Conservation (phyloP, 1,139 yeast genomes). For the Geotrichum candidum region DNA sequence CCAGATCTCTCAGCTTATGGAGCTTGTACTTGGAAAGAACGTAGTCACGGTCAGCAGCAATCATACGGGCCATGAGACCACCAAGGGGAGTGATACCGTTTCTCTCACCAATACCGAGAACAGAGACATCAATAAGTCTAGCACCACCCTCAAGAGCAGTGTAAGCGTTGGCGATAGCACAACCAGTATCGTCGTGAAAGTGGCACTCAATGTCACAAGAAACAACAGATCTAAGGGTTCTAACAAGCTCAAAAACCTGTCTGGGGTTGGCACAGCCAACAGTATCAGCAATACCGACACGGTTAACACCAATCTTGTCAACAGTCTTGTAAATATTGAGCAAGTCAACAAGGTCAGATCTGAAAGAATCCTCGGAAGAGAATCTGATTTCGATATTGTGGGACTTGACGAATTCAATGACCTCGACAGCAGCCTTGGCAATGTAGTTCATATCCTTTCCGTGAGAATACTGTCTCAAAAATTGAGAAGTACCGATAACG, state of each 20-base stretch:
- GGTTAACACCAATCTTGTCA: slow-evolving; percentile 94
- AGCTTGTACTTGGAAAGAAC: slow-evolving; percentile 91
- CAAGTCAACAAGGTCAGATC: slow-evolving; percentile 93
- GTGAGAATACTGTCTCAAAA: slow-evolving; percentile 88
- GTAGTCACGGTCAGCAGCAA: slow-evolving; percentile 96
- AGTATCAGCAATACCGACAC: slow-evolving; percentile 99
- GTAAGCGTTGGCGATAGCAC: slow-evolving; percentile 98
- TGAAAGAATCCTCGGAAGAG: slow-evolving; percentile 94
- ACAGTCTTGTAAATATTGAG: slow-evolving; percentile 94
- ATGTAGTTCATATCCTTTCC: slow-evolving; percentile 99
- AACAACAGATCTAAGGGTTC: slow-evolving; percentile 88
- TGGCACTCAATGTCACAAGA: slow-evolving; percentile 97
- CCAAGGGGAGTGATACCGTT: slow-evolving; percentile 98
- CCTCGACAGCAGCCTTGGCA: slow-evolving; percentile 94
- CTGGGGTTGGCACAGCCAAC: slow-evolving; percentile 99
- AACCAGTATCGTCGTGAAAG: slow-evolving; percentile 98
- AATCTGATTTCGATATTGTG: slow-evolving; percentile 96
- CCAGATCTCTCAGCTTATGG: slow-evolving; percentile 92
- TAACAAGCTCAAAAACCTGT: slow-evolving; percentile 93
- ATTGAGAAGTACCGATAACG: slow-evolving; percentile 95
- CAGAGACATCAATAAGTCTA: slow-evolving; percentile 90
- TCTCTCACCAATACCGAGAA: slow-evolving; percentile 97
- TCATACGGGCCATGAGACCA: slow-evolving; percentile 98
- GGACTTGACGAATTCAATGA: slow-evolving; percentile 93
- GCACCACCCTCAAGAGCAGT: slow-evolving; percentile 99